Evolutionary conservation across 345 rosid genomes (phyloP).

Genomic region (Carallia brachiata): DNA sequence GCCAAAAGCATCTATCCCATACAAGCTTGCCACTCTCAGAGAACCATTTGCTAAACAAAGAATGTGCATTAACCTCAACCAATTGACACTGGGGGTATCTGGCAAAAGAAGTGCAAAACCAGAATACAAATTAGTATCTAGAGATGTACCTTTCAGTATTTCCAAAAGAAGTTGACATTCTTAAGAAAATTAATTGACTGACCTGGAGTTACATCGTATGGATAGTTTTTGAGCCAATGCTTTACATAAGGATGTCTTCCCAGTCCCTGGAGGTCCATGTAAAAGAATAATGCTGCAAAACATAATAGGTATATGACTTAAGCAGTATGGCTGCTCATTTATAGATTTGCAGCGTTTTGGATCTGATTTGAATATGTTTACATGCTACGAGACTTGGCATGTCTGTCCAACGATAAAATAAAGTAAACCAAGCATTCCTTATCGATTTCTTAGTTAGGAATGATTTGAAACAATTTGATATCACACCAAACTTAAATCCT

Average conservation of each 20-base stretch:
- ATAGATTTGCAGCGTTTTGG: not conserved
- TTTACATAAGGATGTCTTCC: conserved; percentile 93
- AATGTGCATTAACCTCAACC: conserved; percentile 98
- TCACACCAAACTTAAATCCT: too few relatives aligned
- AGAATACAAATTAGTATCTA: not conserved
- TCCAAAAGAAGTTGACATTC: not conserved
- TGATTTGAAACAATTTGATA: too few relatives aligned
- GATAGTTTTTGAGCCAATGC: conserved; percentile 97
- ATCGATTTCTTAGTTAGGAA: too few relatives aligned
- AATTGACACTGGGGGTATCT: conserved; percentile 89
- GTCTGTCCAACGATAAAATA: too few relatives aligned
- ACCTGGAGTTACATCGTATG: conserved; percentile 84
- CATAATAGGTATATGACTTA: not conserved
- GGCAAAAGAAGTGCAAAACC: conserved; percentile 29
- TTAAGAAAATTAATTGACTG: conserved; percentile 9
- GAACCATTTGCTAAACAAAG: conserved; percentile 98
- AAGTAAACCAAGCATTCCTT: too few relatives aligned
- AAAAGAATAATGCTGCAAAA: conserved; percentile 80
- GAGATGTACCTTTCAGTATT: not conserved
- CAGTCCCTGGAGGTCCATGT: conserved; percentile 99
- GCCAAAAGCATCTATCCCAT: conserved; percentile 18
- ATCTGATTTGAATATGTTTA: not conserved
- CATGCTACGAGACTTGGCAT: not conserved
- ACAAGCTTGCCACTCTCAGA: conserved; percentile 99
- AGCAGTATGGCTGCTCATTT: not conserved